phyloP scores from a whole-genome alignment of 305 asterid genomes.

The Fraxinus albicans region DNA sequence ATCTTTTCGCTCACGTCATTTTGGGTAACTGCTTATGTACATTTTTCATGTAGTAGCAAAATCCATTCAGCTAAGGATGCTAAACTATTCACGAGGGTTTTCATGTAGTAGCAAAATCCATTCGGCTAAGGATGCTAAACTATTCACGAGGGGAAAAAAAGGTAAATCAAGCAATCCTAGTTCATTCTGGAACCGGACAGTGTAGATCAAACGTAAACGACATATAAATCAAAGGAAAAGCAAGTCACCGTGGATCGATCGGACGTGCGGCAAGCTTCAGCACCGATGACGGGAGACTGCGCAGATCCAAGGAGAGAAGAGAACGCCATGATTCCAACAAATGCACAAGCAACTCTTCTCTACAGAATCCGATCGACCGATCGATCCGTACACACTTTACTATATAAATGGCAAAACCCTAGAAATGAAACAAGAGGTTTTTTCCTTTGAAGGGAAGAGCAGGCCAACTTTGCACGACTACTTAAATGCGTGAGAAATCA shows the following conservation, averaged over 20 bases:
- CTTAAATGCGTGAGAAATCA: constrained; percentile 14
- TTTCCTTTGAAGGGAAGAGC: constrained; percentile 36
- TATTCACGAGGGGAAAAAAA: neutral
- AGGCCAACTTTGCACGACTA: constrained; percentile 27
- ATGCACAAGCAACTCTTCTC: neutral
- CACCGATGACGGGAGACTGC: constrained; percentile 42
- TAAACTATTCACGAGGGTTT: too few species aligned
- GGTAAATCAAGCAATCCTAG: constrained; percentile 13
- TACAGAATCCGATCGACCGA: constrained; percentile 17
- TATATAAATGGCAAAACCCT: constrained; percentile 34
- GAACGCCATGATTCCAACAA: constrained; percentile 46
- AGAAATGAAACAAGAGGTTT: constrained; percentile 31
- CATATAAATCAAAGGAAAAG: neutral
- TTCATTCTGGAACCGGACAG: neutral
- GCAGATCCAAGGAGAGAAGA: constrained; percentile 63
- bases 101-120: too few species aligned
- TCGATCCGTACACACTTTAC: neutral
- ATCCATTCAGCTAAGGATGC: too few species aligned
- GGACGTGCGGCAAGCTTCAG: constrained; percentile 36
- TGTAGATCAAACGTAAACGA: neutral
- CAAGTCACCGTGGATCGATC: constrained; percentile 44
- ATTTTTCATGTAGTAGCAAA: too few species aligned
- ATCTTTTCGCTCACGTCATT: too few species aligned
- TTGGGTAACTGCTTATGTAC: too few species aligned
- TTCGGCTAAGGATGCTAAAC: neutral